phyloP scores from a whole-genome alignment of 495 filamentous ascomycete species.

The Gamarada debralockiae region DNA sequence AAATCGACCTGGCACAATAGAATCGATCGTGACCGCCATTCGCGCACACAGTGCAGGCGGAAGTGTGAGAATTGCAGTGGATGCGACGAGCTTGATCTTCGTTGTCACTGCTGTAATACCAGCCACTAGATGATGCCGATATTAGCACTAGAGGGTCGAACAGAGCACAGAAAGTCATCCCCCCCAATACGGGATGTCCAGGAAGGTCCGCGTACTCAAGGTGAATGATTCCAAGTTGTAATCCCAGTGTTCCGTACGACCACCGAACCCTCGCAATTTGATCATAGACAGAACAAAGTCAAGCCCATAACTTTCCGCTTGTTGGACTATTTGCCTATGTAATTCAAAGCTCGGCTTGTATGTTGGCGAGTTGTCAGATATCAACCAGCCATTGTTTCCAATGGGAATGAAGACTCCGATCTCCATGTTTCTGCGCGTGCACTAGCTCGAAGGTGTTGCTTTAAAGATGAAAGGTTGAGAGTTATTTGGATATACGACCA shows the following conservation, averaged over 20 bases:
- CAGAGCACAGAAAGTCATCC: too few species aligned
- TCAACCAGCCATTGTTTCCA: constrained; percentile 31
- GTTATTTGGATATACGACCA: too few species aligned
- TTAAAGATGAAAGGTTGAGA: too few species aligned
- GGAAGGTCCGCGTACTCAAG: constrained; percentile 25
- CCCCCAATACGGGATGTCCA: too few species aligned
- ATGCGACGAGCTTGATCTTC: constrained; percentile 39
- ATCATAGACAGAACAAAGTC: constrained; percentile 31
- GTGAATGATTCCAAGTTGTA: constrained; percentile 36
- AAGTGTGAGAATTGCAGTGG: constrained; percentile 23
- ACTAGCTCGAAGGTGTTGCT: neutral
- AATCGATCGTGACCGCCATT: constrained; percentile 29
- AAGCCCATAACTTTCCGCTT: constrained; percentile 26
- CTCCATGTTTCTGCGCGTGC: neutral
- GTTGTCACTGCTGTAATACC: constrained; percentile 40
- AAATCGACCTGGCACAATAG: constrained; percentile 27
- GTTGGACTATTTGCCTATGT: constrained; percentile 28
- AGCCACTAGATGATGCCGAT: constrained; percentile 31
- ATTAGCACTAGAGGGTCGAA: too few species aligned
- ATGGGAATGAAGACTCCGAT: constrained; percentile 32
- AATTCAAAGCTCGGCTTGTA: constrained; percentile 29
- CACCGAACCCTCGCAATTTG: constrained; percentile 31
- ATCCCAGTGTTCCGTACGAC: constrained; percentile 28
- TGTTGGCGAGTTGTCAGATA: constrained; percentile 25
- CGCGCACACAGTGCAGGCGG: constrained; percentile 25